Percentiles rank a stretch among this genome's conserved stretches.
phyloP scores from a whole-genome alignment of 2,329 filamentous ascomycete genomes.

The Rutstroemia sp. region DNA sequence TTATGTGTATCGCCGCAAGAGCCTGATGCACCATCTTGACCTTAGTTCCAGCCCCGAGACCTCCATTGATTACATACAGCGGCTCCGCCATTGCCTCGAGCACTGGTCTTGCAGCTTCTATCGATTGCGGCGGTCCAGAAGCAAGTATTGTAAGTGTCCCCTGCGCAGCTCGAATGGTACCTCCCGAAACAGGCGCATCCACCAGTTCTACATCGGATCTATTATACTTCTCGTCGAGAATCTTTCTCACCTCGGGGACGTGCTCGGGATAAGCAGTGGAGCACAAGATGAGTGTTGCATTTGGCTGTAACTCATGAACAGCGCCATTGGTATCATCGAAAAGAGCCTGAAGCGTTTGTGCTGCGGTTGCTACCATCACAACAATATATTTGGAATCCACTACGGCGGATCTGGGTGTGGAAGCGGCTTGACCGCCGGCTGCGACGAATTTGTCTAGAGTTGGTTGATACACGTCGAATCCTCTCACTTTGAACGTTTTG shows the following conservation, averaged over 20 bases:
- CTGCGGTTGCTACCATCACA: conserved; percentile 69
- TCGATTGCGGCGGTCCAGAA: conserved; percentile 41
- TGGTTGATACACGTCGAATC: conserved; percentile 63
- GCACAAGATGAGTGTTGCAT: conserved; percentile 55
- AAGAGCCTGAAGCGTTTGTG: conserved; percentile 59
- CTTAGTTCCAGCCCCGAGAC: conserved; percentile 52
- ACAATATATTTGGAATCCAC: conserved; percentile 53
- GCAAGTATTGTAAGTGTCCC: conserved; percentile 74
- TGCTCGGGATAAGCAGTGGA: conserved; percentile 65
- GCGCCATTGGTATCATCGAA: conserved; percentile 51
- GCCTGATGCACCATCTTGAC: conserved; percentile 44
- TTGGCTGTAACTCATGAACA: conserved; percentile 40
- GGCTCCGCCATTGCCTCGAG: conserved; percentile 38
- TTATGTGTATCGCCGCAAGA: conserved; percentile 55
- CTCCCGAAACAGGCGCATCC: conserved; percentile 67
- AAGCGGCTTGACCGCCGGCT: conserved; percentile 51
- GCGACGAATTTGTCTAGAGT: conserved; percentile 57
- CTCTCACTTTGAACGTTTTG: conserved; percentile 57
- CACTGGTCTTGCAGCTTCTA: conserved; percentile 16
- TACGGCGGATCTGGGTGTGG: conserved; percentile 55
- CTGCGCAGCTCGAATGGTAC: conserved; percentile 58
- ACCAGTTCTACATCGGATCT: conserved; percentile 59
- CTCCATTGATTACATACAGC: conserved; percentile 54
- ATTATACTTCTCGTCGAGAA: conserved; percentile 47
- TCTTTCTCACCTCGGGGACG: conserved; percentile 49